Base-by-base conservation (phyloP, 305 asterid genomes). In the Petunia hybrid region DNA sequence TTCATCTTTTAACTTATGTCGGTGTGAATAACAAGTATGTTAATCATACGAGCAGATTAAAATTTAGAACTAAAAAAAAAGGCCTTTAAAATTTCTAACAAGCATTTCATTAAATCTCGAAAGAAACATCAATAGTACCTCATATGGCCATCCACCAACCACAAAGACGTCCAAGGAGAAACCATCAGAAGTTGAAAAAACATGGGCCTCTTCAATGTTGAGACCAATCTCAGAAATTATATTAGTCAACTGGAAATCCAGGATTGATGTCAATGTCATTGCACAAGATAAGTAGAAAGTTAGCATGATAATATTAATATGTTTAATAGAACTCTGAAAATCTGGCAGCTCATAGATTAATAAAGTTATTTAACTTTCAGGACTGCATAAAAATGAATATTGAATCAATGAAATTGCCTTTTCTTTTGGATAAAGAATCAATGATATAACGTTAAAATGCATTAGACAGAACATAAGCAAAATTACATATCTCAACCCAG, bases 171-270 rank as follows among this genome's bases (percentile, higher is more conserved):
- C 92, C 82, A 89, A 82, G 14, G 92, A 89, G 89, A 89, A 89
- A 76, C 92, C 92, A 76, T 89, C 92, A 45, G 81, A 80, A 82
- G 92, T 89, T 36, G 92, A 89, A 82, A 89, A 89, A 59, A 88
- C 90, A 89, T 89, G 89, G 46, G 92, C 92, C 76, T 89, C 92
- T 85, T 87, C 91, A 86, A 89, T 89, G 88, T 89, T 87, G 80
- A 89, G 82, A 39, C 89, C 92, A 85, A 87, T 81, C 84, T 89
- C 92, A 67, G 91, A 86, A 56, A 89, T 88, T 79, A 89, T 77
- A 60, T 84, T 80, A 71, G 92, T 89, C 87, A 89, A 82, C 92
- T 89, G 85, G 76, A 83, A 35, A 84, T 14, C 13, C 63, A 53
- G 66, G 80, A 68, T 48, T 61, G 64, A 74, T 42, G 39, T 51